Conservation (phyloP, 1,139 yeast species). For the Candida sojae region DNA sequence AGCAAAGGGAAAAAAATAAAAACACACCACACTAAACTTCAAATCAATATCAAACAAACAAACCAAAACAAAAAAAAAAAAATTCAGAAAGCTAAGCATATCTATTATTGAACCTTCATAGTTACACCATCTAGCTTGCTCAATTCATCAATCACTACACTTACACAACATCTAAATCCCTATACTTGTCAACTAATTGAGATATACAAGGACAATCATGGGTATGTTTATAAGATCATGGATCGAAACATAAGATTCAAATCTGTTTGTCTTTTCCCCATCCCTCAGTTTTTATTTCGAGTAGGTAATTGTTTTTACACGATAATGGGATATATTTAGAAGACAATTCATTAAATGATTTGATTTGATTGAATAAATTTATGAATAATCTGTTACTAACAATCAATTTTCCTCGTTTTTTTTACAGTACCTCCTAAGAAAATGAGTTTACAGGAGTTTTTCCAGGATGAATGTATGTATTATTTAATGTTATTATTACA, state of each 20-base stretch:
- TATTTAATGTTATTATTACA: neutral
- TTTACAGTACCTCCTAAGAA: conserved; percentile 40
- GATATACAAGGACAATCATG: neutral
- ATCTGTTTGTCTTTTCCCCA: too few relatives aligned
- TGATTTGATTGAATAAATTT: neutral
- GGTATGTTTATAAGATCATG: neutral
- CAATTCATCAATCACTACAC: neutral
- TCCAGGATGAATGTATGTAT: conserved; percentile 53
- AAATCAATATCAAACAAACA: neutral
- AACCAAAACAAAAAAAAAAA: neutral
- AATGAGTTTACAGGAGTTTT: conserved; percentile 55
- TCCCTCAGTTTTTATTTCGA: neutral
- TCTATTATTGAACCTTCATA: neutral
- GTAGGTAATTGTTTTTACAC: too few relatives aligned
- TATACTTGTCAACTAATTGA: neutral
- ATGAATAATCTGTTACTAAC: conserved; percentile 4
- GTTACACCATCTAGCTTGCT: neutral
- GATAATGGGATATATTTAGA: too few relatives aligned
- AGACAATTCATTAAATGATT: too few relatives aligned
- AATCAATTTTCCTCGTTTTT: neutral
- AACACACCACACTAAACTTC: neutral
- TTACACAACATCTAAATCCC: neutral
- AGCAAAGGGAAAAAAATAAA: neutral
- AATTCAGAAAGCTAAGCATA: neutral
- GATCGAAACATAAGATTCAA: too few relatives aligned